phyloP scores from a whole-genome alignment of 23 red algal species.

The Gracilaria gracilis region DNA sequence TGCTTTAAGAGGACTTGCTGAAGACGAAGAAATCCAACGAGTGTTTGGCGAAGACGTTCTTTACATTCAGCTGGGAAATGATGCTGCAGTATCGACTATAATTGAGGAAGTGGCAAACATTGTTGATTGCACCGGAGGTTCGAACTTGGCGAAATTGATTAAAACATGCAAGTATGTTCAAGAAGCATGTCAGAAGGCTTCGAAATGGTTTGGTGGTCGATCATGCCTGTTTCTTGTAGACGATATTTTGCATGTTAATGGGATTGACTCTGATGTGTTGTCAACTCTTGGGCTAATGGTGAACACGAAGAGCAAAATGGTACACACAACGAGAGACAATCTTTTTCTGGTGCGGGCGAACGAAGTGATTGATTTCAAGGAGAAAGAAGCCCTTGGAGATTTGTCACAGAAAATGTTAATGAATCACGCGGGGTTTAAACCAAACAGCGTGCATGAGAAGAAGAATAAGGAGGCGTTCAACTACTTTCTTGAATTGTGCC shows the following conservation, averaged over 20 bases:
- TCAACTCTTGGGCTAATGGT: not conserved
- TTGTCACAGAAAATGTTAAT: not conserved
- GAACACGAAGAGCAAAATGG: not conserved
- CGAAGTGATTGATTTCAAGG: not conserved
- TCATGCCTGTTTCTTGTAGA: constrained; percentile 23
- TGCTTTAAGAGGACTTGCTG: constrained; percentile 11
- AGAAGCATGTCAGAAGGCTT: not conserved
- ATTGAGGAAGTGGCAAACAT: not conserved
- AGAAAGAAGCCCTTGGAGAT: not conserved
- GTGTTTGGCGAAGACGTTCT: not conserved
- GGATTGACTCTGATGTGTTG: constrained; percentile 1
- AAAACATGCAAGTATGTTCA: not conserved
- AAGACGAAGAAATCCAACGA: not conserved
- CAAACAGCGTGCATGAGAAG: not conserved
- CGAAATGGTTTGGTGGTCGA: not conserved
- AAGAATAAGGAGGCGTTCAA: not conserved
- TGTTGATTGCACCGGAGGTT: not conserved
- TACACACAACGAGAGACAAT: not conserved
- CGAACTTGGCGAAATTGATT: not conserved
- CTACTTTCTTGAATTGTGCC: not conserved
- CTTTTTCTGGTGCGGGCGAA: not conserved
- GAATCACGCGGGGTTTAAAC: not conserved
- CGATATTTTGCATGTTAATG: not conserved
- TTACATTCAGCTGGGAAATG: constrained; percentile 24
- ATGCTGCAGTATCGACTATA: not conserved